Conservation (phyloP, 345 rosid genomes). For the Boechera retrofracta region DNA sequence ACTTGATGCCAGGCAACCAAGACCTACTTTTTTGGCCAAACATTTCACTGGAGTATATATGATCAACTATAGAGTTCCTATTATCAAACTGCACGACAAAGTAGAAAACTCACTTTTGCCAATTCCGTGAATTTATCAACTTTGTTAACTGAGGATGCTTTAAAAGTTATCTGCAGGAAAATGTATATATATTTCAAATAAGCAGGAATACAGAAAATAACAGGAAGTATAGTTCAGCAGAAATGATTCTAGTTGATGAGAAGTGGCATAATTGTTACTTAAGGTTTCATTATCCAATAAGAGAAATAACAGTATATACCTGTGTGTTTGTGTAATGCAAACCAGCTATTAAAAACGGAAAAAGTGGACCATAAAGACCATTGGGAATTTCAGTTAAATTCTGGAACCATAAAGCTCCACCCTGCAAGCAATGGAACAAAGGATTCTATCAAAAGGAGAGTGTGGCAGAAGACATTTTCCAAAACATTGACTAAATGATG, state of each 20-base stretch:
- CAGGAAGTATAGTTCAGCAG: conserved; percentile 13
- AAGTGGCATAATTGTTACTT: neutral
- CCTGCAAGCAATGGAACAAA: conserved; percentile 58
- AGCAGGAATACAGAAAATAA: conserved; percentile 9
- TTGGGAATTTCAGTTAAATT: conserved; percentile 82
- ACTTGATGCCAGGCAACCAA: conserved; percentile 6
- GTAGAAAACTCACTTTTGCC: conserved; percentile 62
- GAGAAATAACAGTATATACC: conserved; percentile 52
- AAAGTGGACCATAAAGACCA: conserved; percentile 65
- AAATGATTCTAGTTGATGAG: conserved; percentile 17
- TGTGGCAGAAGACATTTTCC: neutral
- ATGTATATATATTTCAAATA: conserved; percentile 8
- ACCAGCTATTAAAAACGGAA: conserved; percentile 75
- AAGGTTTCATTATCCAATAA: conserved; percentile 5
- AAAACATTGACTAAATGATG: neutral
- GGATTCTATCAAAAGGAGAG: conserved; percentile 10
- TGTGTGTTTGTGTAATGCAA: conserved; percentile 83
- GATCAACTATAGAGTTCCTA: neutral
- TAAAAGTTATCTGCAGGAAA: conserved; percentile 63
- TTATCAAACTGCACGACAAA: conserved; percentile 10
- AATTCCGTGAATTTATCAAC: conserved; percentile 50
- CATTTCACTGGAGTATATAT: conserved; percentile 16
- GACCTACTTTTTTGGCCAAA: conserved; percentile 4
- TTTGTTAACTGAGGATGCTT: conserved; percentile 51
- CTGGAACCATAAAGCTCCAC: conserved; percentile 93